A percentile compares a stretch with the other conserved stretches of the same genome.
phyloP scores from a whole-genome alignment of 2,329 filamentous ascomycete species.

The Nemania sp. region DNA sequence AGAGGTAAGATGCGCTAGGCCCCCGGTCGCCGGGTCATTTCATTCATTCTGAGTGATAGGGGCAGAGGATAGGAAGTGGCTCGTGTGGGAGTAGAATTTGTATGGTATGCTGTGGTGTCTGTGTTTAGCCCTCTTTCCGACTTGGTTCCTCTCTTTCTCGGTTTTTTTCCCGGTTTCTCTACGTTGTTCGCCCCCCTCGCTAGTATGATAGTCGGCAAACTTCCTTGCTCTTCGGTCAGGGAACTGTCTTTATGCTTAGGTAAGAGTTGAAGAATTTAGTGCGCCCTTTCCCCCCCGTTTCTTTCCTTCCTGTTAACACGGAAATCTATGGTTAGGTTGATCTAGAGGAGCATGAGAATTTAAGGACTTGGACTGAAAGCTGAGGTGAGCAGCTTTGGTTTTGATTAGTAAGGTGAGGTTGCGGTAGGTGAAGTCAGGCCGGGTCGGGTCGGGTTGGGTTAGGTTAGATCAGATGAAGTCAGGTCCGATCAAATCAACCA shows the following conservation, averaged over 20 bases:
- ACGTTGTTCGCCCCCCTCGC: neutral
- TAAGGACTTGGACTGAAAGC: neutral
- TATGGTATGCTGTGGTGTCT: neutral
- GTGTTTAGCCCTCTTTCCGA: neutral
- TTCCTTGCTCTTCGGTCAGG: neutral
- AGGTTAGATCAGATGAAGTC: too few species aligned
- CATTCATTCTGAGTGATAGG: neutral
- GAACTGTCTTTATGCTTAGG: neutral
- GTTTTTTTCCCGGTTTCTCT: neutral
- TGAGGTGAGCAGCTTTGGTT: neutral
- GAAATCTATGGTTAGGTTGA: slow-evolving; percentile 5
- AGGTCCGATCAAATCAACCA: slow-evolving; percentile 27
- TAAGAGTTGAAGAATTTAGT: neutral
- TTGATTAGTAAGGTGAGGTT: neutral
- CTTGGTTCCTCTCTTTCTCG: neutral
- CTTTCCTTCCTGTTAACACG: neutral
- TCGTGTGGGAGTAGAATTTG: neutral
- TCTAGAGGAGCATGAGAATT: neutral
- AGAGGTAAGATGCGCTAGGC: neutral
- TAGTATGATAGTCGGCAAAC: neutral
- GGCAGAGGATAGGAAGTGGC: neutral
- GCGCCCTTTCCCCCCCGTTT: neutral
- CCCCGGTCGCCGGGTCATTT: neutral
- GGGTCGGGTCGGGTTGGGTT: neutral
- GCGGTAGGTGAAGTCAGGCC: neutral